phyloP scores from a whole-genome alignment of 352 stramenopile genomes.

The Paralagenidium karlingii region DNA sequence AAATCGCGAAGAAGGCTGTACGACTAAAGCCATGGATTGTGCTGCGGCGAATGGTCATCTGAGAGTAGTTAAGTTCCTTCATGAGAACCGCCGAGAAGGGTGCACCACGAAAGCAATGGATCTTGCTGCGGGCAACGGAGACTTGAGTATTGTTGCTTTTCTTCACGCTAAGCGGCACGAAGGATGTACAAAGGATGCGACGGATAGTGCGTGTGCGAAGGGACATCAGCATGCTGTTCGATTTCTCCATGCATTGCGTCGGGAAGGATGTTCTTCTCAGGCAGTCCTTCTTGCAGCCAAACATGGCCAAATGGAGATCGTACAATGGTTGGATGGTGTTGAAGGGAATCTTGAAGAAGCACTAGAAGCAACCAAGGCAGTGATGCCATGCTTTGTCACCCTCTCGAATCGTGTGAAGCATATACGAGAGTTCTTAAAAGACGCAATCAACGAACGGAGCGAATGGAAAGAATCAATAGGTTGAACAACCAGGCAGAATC shows the following conservation, averaged over 20 bases:
- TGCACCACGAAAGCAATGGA: constrained; percentile 37
- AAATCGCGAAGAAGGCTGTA: constrained; percentile 5
- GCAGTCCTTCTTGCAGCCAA: constrained; percentile 16
- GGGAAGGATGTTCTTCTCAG: constrained; percentile 12
- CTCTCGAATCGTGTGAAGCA: too few species aligned
- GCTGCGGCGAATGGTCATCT: constrained; percentile 3
- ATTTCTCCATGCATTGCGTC: constrained; percentile 16
- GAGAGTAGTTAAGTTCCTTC: constrained; percentile 5
- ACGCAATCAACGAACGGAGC: too few species aligned
- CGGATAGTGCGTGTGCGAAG: constrained; percentile 19
- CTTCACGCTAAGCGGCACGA: constrained; percentile 31
- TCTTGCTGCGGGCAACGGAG: constrained; percentile 34
- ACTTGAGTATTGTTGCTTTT: constrained; percentile 51
- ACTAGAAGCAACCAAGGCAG: too few species aligned
- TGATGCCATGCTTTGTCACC: too few species aligned
- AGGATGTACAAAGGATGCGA: constrained; percentile 17
- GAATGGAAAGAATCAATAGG: too few species aligned
- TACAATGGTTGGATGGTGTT: constrained; percentile 20
- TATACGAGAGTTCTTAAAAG: too few species aligned
- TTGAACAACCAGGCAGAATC: too few species aligned
- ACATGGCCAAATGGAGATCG: constrained; percentile 16
- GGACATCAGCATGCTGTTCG: constrained; percentile 14
- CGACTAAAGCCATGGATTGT: constrained; percentile 8
- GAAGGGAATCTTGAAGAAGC: too few species aligned
- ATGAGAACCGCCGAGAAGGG: constrained; percentile 15